phyloP scores from a whole-genome alignment of 495 filamentous ascomycete species.

The Tuber indicum region DNA sequence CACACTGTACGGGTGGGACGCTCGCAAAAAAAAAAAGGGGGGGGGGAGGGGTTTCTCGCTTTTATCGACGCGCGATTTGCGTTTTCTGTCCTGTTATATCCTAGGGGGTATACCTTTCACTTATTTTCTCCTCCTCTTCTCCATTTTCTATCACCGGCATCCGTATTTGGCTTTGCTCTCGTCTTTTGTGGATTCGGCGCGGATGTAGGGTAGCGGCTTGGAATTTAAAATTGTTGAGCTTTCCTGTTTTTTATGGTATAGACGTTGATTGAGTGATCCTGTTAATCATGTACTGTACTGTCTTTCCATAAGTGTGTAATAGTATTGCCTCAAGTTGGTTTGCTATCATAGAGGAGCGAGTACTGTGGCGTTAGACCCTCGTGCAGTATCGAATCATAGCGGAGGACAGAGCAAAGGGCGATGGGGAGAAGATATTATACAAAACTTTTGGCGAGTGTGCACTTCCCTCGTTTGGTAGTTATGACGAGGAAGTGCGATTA shows the following conservation, averaged over 20 bases:
- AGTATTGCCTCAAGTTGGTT: not conserved
- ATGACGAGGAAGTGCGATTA: not conserved
- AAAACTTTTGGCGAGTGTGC: not conserved
- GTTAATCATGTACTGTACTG: not conserved
- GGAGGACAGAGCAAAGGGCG: not conserved
- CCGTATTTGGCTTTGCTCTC: not conserved
- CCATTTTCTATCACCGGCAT: not conserved
- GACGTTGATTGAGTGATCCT: not conserved
- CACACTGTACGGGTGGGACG: not conserved
- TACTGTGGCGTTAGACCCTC: not conserved
- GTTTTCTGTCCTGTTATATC: not conserved
- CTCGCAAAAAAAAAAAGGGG: not conserved
- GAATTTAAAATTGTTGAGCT: not conserved
- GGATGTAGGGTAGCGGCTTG: not conserved
- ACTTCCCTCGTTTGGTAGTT: not conserved
- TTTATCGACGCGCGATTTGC: not conserved
- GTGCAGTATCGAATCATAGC: not conserved
- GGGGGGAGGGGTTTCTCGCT: not conserved
- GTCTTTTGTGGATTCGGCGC: not conserved
- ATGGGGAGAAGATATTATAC: not conserved
- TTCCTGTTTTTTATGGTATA: not conserved
- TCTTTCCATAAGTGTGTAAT: not conserved
- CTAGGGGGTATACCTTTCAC: not conserved
- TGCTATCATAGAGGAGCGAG: not conserved
- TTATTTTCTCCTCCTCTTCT: not conserved